These are phyloP conservation scores for Santalum album DNA, from an alignment of 164 flowering plant species.

Conservation along the genomic window DNA sequence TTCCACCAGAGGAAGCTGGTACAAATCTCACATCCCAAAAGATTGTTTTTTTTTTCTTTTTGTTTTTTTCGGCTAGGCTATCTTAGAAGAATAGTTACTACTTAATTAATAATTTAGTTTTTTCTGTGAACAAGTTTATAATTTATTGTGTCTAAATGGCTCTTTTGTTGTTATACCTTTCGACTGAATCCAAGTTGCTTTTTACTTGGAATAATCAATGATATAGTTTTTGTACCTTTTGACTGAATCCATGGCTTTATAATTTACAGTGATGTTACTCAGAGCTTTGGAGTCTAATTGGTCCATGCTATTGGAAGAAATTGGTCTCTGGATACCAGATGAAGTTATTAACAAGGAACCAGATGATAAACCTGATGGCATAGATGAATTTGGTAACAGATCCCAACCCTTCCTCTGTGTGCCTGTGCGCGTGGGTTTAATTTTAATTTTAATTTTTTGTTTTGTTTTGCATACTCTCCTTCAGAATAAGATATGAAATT, in stretches of 20 bases:
- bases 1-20: conserved; percentile 59
- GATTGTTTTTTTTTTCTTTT: too few relatives aligned
- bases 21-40: too few relatives aligned
- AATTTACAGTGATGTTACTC: conserved; percentile 41
- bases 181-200: neutral
- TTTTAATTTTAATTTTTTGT: neutral
- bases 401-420: neutral
- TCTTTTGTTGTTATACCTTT: neutral
- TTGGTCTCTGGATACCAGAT: conserved; percentile 85
- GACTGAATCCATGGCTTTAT: neutral
- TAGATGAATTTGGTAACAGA: conserved; percentile 55
- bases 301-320: conserved; percentile 52
- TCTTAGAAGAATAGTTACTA: too few relatives aligned
- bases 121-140: too few relatives aligned
- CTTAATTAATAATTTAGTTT: too few relatives aligned
- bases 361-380: conserved; percentile 64
- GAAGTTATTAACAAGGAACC: conserved; percentile 49
- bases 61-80: too few relatives aligned
- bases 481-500: neutral
- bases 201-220: too few relatives aligned
- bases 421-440: too few relatives aligned
- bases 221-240: too few relatives aligned
- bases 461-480: neutral
- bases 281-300: conserved; percentile 64
- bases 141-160: neutral